phyloP scores from a whole-genome alignment of 2,329 filamentous ascomycete species.

The Xylariaceae sp. region DNA sequence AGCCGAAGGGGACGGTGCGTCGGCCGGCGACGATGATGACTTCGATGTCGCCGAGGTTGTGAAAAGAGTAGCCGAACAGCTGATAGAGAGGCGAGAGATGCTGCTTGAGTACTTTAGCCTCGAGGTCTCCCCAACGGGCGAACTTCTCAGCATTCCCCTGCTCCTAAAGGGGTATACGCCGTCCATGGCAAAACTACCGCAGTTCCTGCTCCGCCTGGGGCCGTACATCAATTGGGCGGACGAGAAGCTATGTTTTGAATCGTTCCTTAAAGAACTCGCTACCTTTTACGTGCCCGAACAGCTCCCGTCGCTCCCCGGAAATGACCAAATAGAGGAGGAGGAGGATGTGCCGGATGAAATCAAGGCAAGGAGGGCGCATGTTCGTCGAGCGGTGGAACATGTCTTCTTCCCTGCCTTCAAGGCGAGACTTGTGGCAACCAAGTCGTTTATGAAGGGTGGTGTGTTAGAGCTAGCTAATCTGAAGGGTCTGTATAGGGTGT shows the following conservation, averaged over 20 bases:
- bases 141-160: conserved; percentile 80
- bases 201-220: conserved; percentile 85
- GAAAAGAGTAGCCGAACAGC: conserved; percentile 67
- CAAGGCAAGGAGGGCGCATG: conserved; percentile 68
- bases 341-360: conserved; percentile 56
- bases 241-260: conserved; percentile 85
- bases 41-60: conserved; percentile 73
- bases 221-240: conserved; percentile 87
- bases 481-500: conserved; percentile 91
- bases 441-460: conserved; percentile 72
- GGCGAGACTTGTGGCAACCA: conserved; percentile 81
- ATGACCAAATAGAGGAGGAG: conserved; percentile 44
- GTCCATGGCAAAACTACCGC: conserved; percentile 82
- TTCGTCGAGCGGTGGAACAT: conserved; percentile 81
- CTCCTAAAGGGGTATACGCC: conserved; percentile 90
- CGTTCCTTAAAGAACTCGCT: conserved; percentile 85
- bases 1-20: conserved; percentile 40
- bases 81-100: conserved; percentile 83
- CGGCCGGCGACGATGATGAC: conserved; percentile 53
- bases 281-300: conserved; percentile 90
- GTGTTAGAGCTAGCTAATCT: conserved; percentile 89
- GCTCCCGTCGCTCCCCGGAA: conserved; percentile 60
- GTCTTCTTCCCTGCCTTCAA: conserved; percentile 90
- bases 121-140: conserved; percentile 78
- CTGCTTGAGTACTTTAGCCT: conserved; percentile 91